Percentiles rank a stretch among this genome's conserved stretches.
These are phyloP conservation scores for Chrysanthemum seticuspe DNA, from an alignment of 129 eudicot species.

Conservation along the genomic window DNA sequence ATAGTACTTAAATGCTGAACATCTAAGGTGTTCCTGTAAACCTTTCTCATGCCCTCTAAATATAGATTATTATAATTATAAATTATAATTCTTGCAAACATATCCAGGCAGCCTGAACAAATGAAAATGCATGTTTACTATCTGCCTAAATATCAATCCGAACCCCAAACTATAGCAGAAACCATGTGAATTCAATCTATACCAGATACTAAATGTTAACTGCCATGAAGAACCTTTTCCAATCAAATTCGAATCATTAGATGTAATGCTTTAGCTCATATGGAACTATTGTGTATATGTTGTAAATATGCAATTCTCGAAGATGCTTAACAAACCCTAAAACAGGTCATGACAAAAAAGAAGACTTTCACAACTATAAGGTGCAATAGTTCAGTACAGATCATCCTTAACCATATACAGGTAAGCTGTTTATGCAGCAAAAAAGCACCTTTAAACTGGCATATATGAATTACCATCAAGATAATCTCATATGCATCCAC, in stretches of 20 bases:
- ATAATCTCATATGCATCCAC: constrained; percentile 13
- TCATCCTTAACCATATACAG: background rate
- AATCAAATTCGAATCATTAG: background rate
- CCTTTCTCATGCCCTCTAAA: constrained; percentile 5
- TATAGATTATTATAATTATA: background rate
- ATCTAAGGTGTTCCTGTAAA: background rate
- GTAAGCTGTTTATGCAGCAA: too few relatives aligned
- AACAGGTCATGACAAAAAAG: background rate
- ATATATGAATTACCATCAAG: constrained; percentile 1
- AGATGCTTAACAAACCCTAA: background rate
- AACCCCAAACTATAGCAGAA: background rate
- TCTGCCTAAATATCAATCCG: background rate
- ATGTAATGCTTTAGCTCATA: background rate
- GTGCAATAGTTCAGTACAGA: background rate
- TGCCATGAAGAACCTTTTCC: background rate
- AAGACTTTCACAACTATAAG: background rate
- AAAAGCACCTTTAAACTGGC: background rate
- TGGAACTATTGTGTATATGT: background rate
- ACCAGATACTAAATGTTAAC: background rate
- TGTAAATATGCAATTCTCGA: background rate
- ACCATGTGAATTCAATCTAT: too few relatives aligned
- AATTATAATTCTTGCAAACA: background rate
- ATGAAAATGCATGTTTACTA: constrained; percentile 1
- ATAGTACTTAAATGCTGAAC: background rate
- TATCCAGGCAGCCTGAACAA: background rate